A percentile compares a stretch with the other conserved stretches of the same genome.
These are phyloP conservation scores for Dictyostelium intermedium DNA, from an alignment of 78 protist species.

Conservation along the genomic window DNA sequence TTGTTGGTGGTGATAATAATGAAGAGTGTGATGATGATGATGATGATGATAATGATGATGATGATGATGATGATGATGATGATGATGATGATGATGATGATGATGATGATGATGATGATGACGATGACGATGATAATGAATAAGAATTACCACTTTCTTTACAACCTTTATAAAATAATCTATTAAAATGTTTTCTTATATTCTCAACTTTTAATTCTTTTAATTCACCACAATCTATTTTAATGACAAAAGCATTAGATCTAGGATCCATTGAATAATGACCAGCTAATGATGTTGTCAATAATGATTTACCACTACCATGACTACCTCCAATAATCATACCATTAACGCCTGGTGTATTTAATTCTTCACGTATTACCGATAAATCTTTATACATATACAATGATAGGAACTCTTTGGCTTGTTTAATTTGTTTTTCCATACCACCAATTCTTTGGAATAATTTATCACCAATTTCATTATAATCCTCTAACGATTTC, in stretches of 20 bases:
- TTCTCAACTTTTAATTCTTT: constrained; percentile 45
- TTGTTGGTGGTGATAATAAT: neutral
- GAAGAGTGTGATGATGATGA: neutral
- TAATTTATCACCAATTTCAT: constrained; percentile 11
- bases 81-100: neutral
- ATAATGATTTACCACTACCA: constrained; percentile 51
- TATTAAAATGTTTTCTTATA: neutral
- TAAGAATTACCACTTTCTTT: neutral
- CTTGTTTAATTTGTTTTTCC: constrained; percentile 5
- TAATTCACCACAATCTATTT: constrained; percentile 11
- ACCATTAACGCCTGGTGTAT: constrained; percentile 50
- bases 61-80: neutral
- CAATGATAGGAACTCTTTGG: constrained; percentile 16
- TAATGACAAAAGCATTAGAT: neutral
- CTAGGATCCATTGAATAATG: neutral
- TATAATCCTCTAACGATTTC: constrained; percentile 22
- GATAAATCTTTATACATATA: neutral
- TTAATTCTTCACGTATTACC: neutral
- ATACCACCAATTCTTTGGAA: constrained; percentile 53
- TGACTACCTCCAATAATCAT: constrained; percentile 32
- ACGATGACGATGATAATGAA: too few relatives aligned
- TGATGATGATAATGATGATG: neutral
- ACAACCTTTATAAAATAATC: neutral
- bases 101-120: neutral
- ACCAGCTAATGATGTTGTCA: constrained; percentile 1